These are phyloP conservation scores for Chloranthus sessilifolius DNA, from an alignment of 164 flowering plant species.

Conservation along the genomic window DNA sequence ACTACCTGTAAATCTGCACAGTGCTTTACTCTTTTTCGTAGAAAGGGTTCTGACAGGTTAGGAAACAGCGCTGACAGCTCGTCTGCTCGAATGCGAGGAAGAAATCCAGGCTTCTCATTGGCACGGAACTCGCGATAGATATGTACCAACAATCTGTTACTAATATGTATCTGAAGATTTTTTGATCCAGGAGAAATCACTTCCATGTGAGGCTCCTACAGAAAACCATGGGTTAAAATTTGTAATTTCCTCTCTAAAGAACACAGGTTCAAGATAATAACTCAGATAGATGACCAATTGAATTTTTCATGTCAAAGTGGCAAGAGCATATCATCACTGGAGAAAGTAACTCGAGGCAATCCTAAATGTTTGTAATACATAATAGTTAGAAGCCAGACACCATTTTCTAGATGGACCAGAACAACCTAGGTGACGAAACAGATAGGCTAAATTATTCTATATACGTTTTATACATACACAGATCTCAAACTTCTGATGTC, in stretches of 20 bases:
- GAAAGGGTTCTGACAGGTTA: conserved; percentile 58
- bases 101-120: conserved; percentile 56
- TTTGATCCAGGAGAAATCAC: conserved; percentile 85
- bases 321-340: no score
- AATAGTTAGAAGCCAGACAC: no score
- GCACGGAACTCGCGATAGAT: conserved; percentile 78
- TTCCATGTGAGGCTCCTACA: conserved; percentile 94
- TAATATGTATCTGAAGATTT: conserved; percentile 57
- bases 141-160: conserved; percentile 70
- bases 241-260: background rate
- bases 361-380: no score
- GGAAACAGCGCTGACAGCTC: conserved; percentile 74
- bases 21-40: conserved; percentile 78
- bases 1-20: conserved; percentile 83
- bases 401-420: no score
- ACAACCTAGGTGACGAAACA: no score
- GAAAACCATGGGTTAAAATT: conserved; percentile 1
- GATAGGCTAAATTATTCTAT: no score
- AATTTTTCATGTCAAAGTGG: no score
- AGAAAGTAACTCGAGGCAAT: no score
- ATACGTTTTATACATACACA: no score
- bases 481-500: no score
- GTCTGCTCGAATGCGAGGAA: conserved; percentile 65
- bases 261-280: background rate
- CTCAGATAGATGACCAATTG: background rate